These are phyloP conservation scores for Davidsoniella australis DNA, from an alignment of 2,329 filamentous ascomycete genomes.

Conservation along the genomic window DNA sequence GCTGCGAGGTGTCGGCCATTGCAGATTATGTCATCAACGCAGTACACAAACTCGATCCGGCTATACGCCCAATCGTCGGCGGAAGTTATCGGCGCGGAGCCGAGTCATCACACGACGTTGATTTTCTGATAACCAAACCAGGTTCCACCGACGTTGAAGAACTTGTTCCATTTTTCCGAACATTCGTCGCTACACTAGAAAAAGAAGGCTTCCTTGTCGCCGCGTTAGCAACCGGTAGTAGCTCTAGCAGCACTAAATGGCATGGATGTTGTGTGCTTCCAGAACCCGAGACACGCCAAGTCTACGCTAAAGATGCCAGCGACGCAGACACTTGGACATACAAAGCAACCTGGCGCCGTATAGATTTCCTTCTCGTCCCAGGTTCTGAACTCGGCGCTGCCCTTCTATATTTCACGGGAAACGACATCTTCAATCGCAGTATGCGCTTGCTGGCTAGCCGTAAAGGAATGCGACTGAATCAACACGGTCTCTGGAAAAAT, in stretches of 20 bases:
- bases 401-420: conserved; percentile 87
- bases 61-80: conserved; percentile 54
- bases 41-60: conserved; percentile 41
- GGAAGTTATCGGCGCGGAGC: conserved; percentile 78
- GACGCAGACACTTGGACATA: background rate
- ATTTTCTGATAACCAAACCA: conserved; percentile 62
- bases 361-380: conserved; percentile 75
- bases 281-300: conserved; percentile 18
- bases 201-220: conserved; percentile 48
- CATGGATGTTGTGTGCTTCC: conserved; percentile 69
- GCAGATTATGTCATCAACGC: conserved; percentile 44
- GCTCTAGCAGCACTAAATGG: conserved; percentile 55
- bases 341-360: conserved; percentile 48
- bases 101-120: conserved; percentile 60
- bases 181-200: conserved; percentile 46
- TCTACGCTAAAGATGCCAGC: conserved; percentile 1
- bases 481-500: conserved; percentile 59
- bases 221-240: conserved; percentile 38
- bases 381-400: conserved; percentile 66
- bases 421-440: conserved; percentile 86
- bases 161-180: conserved; percentile 44
- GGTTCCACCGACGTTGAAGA: conserved; percentile 35
- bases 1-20: conserved; percentile 55
- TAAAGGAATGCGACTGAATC: conserved; percentile 73
- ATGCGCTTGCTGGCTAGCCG: conserved; percentile 62